A percentile compares a stretch with the other conserved stretches of the same genome.
These are phyloP conservation scores for Stagonosporopsis cucurbitacearum DNA, from an alignment of 2,329 filamentous ascomycete species.

Conservation along the genomic window DNA sequence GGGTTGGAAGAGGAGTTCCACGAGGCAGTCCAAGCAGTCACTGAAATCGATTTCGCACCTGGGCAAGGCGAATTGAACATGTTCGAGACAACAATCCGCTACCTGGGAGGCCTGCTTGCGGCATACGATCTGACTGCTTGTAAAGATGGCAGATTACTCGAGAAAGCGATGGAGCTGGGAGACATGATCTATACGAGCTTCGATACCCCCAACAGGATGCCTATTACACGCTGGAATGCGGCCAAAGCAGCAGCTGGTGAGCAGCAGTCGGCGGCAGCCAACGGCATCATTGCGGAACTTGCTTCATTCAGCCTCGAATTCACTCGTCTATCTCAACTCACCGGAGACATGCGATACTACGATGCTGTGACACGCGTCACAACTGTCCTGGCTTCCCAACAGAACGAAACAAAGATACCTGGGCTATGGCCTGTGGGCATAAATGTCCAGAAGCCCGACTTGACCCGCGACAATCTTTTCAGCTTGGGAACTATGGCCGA, in stretches of 20 bases:
- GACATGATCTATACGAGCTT: slow-evolving; percentile 69
- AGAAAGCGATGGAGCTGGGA: slow-evolving; percentile 66
- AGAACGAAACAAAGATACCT: slow-evolving; percentile 49
- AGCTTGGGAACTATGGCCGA: slow-evolving; percentile 43
- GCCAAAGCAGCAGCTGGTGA: slow-evolving; percentile 29
- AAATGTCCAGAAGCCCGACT: slow-evolving; percentile 24
- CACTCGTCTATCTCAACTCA: slow-evolving; percentile 52
- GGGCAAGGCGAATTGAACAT: slow-evolving; percentile 60
- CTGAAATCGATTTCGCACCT: slow-evolving; percentile 64
- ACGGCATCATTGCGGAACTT: slow-evolving; percentile 52
- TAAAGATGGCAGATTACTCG: slow-evolving; percentile 56
- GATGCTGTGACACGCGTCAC: slow-evolving; percentile 52
- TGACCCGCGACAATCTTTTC: slow-evolving; percentile 50
- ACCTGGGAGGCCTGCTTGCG: slow-evolving; percentile 70
- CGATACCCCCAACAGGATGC: slow-evolving; percentile 70
- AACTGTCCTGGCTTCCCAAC: slow-evolving; percentile 47
- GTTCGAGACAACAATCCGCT: slow-evolving; percentile 73
- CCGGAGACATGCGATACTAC: slow-evolving; percentile 52
- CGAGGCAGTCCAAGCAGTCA: slow-evolving; percentile 63
- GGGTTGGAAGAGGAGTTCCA: slow-evolving; percentile 68
- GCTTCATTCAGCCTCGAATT: slow-evolving; percentile 54
- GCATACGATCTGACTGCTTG: slow-evolving; percentile 69
- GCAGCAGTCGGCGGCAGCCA: slow-evolving; percentile 42
- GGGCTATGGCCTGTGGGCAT: slow-evolving; percentile 52
- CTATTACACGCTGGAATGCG: slow-evolving; percentile 51